Conservation (phyloP, 768 basidiomycete genomes). For the Trametes coccinea region DNA sequence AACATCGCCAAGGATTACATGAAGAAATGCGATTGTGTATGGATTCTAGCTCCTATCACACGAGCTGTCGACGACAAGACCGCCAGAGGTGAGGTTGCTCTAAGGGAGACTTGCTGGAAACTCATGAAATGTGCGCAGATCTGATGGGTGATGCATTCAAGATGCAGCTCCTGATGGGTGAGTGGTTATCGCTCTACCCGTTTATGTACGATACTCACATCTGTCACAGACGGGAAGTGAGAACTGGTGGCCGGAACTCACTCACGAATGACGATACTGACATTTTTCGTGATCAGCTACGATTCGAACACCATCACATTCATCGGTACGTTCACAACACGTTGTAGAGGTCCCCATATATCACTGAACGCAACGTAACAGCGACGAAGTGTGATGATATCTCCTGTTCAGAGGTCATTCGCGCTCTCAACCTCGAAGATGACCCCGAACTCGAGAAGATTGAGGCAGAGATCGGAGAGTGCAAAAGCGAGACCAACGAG, state of each 20-base stretch:
- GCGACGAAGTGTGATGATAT: conserved; percentile 68
- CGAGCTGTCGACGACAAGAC: conserved; percentile 67
- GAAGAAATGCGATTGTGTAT: conserved; percentile 64
- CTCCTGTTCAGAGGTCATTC: conserved; percentile 58
- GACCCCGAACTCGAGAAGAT: conserved; percentile 54
- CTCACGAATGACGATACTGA: no score
- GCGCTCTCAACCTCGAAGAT: conserved; percentile 49
- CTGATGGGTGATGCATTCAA: conserved; percentile 67
- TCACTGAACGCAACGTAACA: conserved; percentile 22
- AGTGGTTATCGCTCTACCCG: conserved; percentile 4
- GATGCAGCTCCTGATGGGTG: conserved; percentile 53
- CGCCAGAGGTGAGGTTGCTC: conserved; percentile 45
- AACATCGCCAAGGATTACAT: conserved; percentile 66
- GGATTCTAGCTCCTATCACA: conserved; percentile 67
- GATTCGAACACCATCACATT: conserved; percentile 61
- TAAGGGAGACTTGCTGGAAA: background rate
- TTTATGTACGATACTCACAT: background rate
- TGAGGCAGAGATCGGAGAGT: conserved; percentile 44
- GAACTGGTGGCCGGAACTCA: conserved; percentile 23
- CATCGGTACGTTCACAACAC: conserved; percentile 43
- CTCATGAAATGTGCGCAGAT: conserved; percentile 34
- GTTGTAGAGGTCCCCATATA: background rate
- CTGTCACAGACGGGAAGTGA: conserved; percentile 56
- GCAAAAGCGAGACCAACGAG: conserved; percentile 37
- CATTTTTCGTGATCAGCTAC: conserved; percentile 39